Evolutionary conservation across 2,329 filamentous ascomycete species (phyloP).

Genomic region (Catunica adiposa): DNA sequence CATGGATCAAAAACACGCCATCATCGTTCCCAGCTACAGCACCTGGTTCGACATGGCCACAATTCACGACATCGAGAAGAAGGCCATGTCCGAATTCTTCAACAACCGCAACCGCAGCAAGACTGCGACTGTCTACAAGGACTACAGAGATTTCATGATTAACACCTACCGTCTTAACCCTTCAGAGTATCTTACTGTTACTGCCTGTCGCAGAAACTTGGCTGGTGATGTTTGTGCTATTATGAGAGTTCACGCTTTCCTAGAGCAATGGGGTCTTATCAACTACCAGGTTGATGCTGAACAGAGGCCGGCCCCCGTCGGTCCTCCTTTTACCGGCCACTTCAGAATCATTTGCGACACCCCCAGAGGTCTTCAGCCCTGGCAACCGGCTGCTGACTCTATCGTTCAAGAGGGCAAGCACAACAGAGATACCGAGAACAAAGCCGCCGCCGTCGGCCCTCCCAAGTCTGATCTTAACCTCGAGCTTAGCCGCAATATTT

Average conservation of each 20-base stretch:
- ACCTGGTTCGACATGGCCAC: slow-evolving; percentile 98
- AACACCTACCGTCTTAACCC: slow-evolving; percentile 97
- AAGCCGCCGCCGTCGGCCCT: slow-evolving; percentile 47
- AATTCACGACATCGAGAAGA: slow-evolving; percentile 81
- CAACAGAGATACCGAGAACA: slow-evolving; percentile 52
- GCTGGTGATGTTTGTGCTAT: slow-evolving; percentile 97
- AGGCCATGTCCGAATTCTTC: slow-evolving; percentile 94
- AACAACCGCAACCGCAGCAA: slow-evolving; percentile 97
- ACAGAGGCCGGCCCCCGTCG: slow-evolving; percentile 84
- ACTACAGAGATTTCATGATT: slow-evolving; percentile 99
- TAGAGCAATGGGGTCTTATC: slow-evolving; percentile 97
- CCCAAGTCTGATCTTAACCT: slow-evolving; percentile 73
- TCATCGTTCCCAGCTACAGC: slow-evolving; percentile 92
- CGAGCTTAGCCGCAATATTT: slow-evolving; percentile 89
- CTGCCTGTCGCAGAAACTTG: slow-evolving; percentile 83
- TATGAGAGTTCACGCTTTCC: slow-evolving; percentile 94
- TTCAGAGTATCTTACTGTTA: slow-evolving; percentile 90
- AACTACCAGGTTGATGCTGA: slow-evolving; percentile 99
- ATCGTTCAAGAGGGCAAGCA: slow-evolving; percentile 45
- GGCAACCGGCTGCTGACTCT: slow-evolving; percentile 75
- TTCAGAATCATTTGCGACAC: slow-evolving; percentile 95
- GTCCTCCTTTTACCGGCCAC: slow-evolving; percentile 91
- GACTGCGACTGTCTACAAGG: slow-evolving; percentile 91
- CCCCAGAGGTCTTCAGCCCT: slow-evolving; percentile 81
- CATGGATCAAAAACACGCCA: slow-evolving; percentile 83